Evolutionary conservation across 352 stramenopile genomes (phyloP).

Genomic region (Saprolegnia parasitica): DNA sequence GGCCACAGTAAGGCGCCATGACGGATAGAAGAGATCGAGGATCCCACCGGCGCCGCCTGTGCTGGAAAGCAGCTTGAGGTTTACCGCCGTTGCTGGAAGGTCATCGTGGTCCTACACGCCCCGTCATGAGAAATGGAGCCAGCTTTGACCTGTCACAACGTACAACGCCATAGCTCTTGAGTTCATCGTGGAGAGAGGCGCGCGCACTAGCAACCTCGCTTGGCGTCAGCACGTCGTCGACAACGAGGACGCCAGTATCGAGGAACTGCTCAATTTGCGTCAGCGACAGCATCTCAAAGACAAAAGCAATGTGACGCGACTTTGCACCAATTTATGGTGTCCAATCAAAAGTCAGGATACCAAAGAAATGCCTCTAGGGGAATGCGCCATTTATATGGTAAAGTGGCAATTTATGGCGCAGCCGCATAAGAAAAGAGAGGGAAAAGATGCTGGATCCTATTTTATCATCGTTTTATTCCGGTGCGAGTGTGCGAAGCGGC

Average conservation of each 20-base stretch:
- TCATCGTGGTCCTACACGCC: slow-evolving; percentile 48
- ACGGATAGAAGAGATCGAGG: slow-evolving; percentile 85
- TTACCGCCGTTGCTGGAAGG: slow-evolving; percentile 51
- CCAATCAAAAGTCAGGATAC: no score
- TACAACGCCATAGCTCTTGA: slow-evolving; percentile 69
- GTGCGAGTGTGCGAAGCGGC: no score
- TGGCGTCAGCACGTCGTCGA: slow-evolving; percentile 59
- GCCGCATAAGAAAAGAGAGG: no score
- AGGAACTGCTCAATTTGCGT: slow-evolving; percentile 62
- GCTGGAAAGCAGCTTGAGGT: slow-evolving; percentile 79
- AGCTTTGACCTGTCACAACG: slow-evolving; percentile 17
- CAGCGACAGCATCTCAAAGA: slow-evolving; percentile 35
- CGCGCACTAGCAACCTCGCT: slow-evolving; percentile 55
- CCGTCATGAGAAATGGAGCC: not conserved
- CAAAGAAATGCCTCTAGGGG: no score
- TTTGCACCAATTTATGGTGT: no score
- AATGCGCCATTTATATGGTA: no score
- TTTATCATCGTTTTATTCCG: no score
- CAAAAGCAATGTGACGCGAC: no score
- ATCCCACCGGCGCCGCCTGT: slow-evolving; percentile 84
- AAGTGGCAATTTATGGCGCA: no score
- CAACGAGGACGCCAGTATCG: slow-evolving; percentile 60
- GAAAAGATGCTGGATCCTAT: no score
- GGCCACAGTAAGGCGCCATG: slow-evolving; percentile 75
- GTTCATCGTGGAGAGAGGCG: slow-evolving; percentile 52